Evolutionary conservation across 108 stramenopile species (phyloP).

Genomic region (Skeletonema costatum): DNA sequence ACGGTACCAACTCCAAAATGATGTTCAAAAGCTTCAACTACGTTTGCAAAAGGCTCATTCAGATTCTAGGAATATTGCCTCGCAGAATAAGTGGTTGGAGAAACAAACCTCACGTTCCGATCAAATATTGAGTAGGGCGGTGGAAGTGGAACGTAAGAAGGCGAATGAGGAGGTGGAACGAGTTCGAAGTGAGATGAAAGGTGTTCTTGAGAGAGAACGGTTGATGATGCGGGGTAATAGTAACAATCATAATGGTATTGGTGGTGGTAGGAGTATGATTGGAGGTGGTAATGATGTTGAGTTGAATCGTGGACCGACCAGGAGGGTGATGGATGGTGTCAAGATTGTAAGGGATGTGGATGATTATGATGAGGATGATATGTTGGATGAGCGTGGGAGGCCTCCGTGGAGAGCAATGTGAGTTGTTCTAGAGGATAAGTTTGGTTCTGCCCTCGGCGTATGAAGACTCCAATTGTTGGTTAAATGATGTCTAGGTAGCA

Average conservation of each 20-base stretch:
- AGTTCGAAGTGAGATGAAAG: slow-evolving; percentile 27
- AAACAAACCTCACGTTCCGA: slow-evolving; percentile 19
- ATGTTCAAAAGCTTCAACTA: slow-evolving; percentile 23
- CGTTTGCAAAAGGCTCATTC: slow-evolving; percentile 27
- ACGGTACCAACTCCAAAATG: slow-evolving; percentile 17
- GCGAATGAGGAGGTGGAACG: slow-evolving; percentile 27
- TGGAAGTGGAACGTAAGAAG: slow-evolving; percentile 25
- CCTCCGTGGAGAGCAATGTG: background rate
- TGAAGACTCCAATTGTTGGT: background rate
- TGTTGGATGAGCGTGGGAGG: background rate
- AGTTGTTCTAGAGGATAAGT: background rate
- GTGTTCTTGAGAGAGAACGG: slow-evolving; percentile 22
- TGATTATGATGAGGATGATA: slow-evolving; percentile 3
- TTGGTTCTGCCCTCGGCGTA: background rate
- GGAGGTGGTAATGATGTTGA: slow-evolving; percentile 19
- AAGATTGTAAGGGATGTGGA: slow-evolving; percentile 18
- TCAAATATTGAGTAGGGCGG: slow-evolving; percentile 13
- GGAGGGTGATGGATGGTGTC: slow-evolving; percentile 19
- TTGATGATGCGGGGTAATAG: slow-evolving; percentile 31
- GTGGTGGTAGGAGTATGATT: slow-evolving; percentile 1
- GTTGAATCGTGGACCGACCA: background rate
- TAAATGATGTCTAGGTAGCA: too few relatives aligned
- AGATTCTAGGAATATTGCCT: slow-evolving; percentile 13
- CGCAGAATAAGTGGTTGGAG: slow-evolving; percentile 32
- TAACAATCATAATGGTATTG: background rate